Conservation (phyloP, 164 flowering plant genomes). For the Liriodendron chinense region DNA sequence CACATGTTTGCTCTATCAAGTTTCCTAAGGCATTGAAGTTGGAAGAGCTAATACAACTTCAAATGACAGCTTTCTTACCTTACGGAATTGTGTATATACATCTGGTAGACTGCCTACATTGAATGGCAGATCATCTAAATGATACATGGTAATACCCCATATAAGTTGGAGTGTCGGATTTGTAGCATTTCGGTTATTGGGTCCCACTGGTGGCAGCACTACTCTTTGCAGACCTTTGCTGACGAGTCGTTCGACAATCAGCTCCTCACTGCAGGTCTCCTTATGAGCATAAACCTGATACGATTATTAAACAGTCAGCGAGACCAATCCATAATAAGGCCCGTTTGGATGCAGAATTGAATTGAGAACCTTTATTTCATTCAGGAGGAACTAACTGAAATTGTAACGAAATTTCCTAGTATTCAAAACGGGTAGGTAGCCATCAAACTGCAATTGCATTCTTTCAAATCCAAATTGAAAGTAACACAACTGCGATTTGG, state of each 20-base stretch:
- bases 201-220: constrained; percentile 15
- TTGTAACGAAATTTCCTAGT: background rate
- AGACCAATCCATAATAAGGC: background rate
- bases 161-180: constrained; percentile 57
- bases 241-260: constrained; percentile 57
- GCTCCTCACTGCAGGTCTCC: constrained; percentile 95
- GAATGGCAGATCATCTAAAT: constrained; percentile 87
- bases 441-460: background rate
- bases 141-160: constrained; percentile 92
- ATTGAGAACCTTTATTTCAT: background rate
- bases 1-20: background rate
- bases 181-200: constrained; percentile 11
- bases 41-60: background rate
- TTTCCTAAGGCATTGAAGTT: background rate
- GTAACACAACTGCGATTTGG: background rate
- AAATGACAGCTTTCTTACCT: constrained; percentile 36
- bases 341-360: background rate
- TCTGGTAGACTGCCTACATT: constrained; percentile 53
- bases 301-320: background rate
- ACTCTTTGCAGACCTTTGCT: constrained; percentile 33
- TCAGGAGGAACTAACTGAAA: background rate
- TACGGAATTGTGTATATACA: constrained; percentile 89
- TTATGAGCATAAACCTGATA: constrained; percentile 87
- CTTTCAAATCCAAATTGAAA: background rate
- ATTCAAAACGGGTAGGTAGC: background rate